Evolutionary conservation across 1,284 basidiomycete genomes (phyloP).

Genomic region (Rhodotorula sp.): DNA sequence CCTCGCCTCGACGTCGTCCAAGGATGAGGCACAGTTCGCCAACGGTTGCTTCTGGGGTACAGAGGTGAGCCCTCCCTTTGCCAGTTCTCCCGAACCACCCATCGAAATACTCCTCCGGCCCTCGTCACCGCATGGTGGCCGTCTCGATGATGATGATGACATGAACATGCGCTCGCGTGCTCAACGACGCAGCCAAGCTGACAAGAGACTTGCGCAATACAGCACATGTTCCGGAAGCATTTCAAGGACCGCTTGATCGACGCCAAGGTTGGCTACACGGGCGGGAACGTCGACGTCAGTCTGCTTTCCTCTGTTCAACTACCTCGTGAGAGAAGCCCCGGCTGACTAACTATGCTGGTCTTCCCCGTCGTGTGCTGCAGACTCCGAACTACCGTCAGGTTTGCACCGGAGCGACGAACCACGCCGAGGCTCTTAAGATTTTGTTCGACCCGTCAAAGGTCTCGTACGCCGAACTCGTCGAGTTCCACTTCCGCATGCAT

Average conservation of each 20-base stretch:
- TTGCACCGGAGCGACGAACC: constrained; percentile 75
- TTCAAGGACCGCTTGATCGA: constrained; percentile 34
- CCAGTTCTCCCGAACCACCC: background rate
- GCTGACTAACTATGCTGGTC: background rate
- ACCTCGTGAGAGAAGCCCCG: too few species aligned
- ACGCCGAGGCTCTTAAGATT: constrained; percentile 85
- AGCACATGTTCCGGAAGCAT: constrained; percentile 42
- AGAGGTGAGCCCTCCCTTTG: background rate
- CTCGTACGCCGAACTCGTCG: constrained; percentile 51
- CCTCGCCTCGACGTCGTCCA: constrained; percentile 12
- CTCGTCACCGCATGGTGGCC: too few species aligned
- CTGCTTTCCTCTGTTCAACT: background rate
- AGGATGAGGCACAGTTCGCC: constrained; percentile 31
- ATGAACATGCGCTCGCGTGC: background rate
- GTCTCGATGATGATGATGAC: too few species aligned
- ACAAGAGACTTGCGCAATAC: background rate
- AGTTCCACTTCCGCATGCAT: constrained; percentile 76
- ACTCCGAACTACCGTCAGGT: constrained; percentile 65
- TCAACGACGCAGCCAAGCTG: background rate
- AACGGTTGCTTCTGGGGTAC: constrained; percentile 41
- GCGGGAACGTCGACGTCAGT: constrained; percentile 32
- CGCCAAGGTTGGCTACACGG: constrained; percentile 45
- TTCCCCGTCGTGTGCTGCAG: background rate
- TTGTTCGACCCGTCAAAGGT: constrained; percentile 62
- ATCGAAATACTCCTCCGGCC: too few species aligned